Conservation (phyloP, 371 early-diverging fungal species). For the Zopfochytrium polystomum region DNA sequence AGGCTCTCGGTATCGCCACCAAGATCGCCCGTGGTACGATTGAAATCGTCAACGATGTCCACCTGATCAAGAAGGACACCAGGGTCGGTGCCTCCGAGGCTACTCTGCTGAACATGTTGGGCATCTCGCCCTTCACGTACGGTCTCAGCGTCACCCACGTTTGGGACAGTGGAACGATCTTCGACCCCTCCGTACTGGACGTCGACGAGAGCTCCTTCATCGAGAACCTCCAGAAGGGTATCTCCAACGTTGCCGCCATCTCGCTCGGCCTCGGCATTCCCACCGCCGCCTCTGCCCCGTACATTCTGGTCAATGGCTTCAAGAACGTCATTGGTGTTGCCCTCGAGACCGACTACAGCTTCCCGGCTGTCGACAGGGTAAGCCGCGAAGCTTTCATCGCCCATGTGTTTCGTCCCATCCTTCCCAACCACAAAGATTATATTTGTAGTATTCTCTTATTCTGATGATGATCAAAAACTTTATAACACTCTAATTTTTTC, state of each 20-base stretch:
- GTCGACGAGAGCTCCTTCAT: slow-evolving; percentile 85
- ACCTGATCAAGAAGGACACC: slow-evolving; percentile 84
- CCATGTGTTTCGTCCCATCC: background rate
- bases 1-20: slow-evolving; percentile 99
- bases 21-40: slow-evolving; percentile 99
- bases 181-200: slow-evolving; percentile 89
- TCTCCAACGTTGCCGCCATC: slow-evolving; percentile 87
- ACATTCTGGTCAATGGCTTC: slow-evolving; percentile 94
- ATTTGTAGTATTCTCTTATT: slow-evolving; percentile 11
- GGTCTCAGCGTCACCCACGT: slow-evolving; percentile 94
- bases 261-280: slow-evolving; percentile 93
- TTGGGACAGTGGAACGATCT: slow-evolving; percentile 92
- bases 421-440: slow-evolving; percentile 5
- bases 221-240: slow-evolving; percentile 73
- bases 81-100: slow-evolving; percentile 99
- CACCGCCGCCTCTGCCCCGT: slow-evolving; percentile 96
- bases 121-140: slow-evolving; percentile 99
- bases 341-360: slow-evolving; percentile 83
- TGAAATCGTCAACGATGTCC: slow-evolving; percentile 97
- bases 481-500: slow-evolving; percentile 76
- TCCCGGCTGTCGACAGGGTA: slow-evolving; percentile 87
- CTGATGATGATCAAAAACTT: slow-evolving; percentile 49
- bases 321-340: slow-evolving; percentile 92
- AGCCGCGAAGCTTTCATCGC: slow-evolving; percentile 20
- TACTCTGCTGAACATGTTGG: slow-evolving; percentile 97